Conservation (phyloP, 768 basidiomycete species). For the Hericium coralloides region DNA sequence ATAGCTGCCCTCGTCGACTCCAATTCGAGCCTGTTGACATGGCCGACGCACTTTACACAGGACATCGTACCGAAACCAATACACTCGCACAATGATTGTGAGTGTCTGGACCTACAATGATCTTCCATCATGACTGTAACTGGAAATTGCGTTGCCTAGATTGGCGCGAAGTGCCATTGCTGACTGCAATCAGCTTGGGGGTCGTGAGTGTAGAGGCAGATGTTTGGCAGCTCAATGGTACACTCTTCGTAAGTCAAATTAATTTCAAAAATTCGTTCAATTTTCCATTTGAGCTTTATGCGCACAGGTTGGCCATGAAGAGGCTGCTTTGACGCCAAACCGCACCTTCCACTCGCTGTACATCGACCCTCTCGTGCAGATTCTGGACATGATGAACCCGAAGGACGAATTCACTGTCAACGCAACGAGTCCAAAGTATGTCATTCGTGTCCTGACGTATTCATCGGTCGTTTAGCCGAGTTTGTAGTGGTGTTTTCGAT, state of each 20-base stretch:
- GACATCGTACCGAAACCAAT: constrained; percentile 37
- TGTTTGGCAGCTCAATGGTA: constrained; percentile 37
- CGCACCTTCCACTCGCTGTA: constrained; percentile 39
- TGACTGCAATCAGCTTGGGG: constrained; percentile 39
- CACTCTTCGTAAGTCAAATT: constrained; percentile 29
- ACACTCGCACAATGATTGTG: constrained; percentile 51
- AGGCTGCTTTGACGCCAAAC: constrained; percentile 28
- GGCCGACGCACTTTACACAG: constrained; percentile 41
- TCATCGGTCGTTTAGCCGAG: neutral
- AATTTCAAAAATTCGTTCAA: neutral
- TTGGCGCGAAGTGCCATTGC: constrained; percentile 43
- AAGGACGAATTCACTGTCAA: constrained; percentile 31
- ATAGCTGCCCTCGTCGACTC: constrained; percentile 20
- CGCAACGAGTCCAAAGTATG: constrained; percentile 33
- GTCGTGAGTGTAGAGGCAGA: constrained; percentile 47
- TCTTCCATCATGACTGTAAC: neutral
- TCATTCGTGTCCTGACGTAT: neutral
- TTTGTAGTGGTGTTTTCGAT: constrained; percentile 38
- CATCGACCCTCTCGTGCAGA: constrained; percentile 34
- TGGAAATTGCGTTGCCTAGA: constrained; percentile 22
- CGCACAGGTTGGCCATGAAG: neutral
- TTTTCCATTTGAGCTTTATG: neutral
- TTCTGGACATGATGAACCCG: constrained; percentile 35
- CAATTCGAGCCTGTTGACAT: constrained; percentile 31
- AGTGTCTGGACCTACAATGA: neutral